Base-by-base conservation (phyloP, 2,329 filamentous ascomycete species). In the Pseudogymnoascus sp. region DNA sequence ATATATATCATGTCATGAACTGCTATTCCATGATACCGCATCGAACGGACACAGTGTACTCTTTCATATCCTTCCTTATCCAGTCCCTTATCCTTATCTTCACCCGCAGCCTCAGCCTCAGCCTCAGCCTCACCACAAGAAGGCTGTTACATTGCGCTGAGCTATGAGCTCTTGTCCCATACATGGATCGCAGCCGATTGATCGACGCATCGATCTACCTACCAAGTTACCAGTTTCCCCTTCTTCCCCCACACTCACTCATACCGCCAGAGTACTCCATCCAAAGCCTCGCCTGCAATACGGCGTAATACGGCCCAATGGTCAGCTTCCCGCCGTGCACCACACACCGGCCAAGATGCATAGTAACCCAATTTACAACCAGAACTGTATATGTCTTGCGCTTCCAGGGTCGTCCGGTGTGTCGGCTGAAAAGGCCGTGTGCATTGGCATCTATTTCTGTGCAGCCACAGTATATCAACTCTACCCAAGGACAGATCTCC, bases 401-500 rank as follows among this genome's bases (percentile, higher is more conserved):
- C 8, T 18, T 18, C 30, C 26, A 52, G 5, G 8, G 45, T n/a
- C 23, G 45, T 6, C 18, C 26, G 15, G 5, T 52, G 38, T 39
- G 26, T 52, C 23, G 45, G 45, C 45, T 52, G 26, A 52, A 52
- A 41, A 52, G 45, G 45, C 45, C 18, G 18, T 52, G 45, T 52
- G 45, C 45, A 52, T 30, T 30, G 45, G 45, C 45, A n/a, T 30
- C 23, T 30, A 30, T 52, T 30, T 52, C 23, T 15, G 41, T 48
- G 9, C 41, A n/a, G n/a, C 45, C 23, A 52, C 26, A 15, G 5
- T 52, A 52, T 52, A 52, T 52, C 30, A 52, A 30, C 23, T 52
- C 30, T 52, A 26, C 30, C n/a, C 23, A 26, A 52, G 45, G 45
- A 52, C 45, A 52, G 45, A 52, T 52, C 45, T 52, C 45, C 45